Percentiles rank a stretch among this genome's conserved stretches.
phyloP scores from a whole-genome alignment of 805 yeast species.

The Metschnikowia baotianmanensis region DNA sequence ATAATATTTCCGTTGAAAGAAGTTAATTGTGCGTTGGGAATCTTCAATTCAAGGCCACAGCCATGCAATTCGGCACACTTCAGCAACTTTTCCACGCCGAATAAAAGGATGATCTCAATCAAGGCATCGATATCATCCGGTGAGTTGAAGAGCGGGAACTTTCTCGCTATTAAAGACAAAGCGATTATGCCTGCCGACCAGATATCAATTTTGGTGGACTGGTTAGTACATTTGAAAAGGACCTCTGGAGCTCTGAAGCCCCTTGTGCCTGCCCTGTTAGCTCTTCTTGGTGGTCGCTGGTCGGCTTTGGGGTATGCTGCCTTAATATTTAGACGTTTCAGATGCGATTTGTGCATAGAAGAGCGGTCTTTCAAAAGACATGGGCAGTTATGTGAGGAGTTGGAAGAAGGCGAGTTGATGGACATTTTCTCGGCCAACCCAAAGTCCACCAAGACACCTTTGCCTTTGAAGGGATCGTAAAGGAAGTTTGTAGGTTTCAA shows the following conservation, averaged over 20 bases:
- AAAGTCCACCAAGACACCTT: slow-evolving; percentile 87
- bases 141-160: slow-evolving; percentile 93
- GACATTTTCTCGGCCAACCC: slow-evolving; percentile 74
- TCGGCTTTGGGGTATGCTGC: slow-evolving; percentile 82
- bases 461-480: slow-evolving; percentile 60
- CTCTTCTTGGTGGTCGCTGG: slow-evolving; percentile 82
- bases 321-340: slow-evolving; percentile 31
- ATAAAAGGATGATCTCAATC: slow-evolving; percentile 76
- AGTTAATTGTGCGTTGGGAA: slow-evolving; percentile 19
- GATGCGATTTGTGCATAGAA: slow-evolving; percentile 17
- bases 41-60: slow-evolving; percentile 64
- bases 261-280: slow-evolving; percentile 95
- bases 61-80: slow-evolving; percentile 86
- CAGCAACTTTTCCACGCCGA: slow-evolving; percentile 71
- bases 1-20: slow-evolving; percentile 32
- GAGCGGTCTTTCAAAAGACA: slow-evolving; percentile 45
- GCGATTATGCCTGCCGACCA: slow-evolving; percentile 94
- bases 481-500: slow-evolving; percentile 62
- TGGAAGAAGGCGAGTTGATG: slow-evolving; percentile 11
- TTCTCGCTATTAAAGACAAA: slow-evolving; percentile 68
- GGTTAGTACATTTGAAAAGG: slow-evolving; percentile 79
- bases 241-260: slow-evolving; percentile 97
- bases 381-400: slow-evolving; percentile 47
- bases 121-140: slow-evolving; percentile 91
- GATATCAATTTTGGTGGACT: slow-evolving; percentile 75